Conservation (phyloP, 129 eudicot genomes). For the Chrysanthemum makinoi region DNA sequence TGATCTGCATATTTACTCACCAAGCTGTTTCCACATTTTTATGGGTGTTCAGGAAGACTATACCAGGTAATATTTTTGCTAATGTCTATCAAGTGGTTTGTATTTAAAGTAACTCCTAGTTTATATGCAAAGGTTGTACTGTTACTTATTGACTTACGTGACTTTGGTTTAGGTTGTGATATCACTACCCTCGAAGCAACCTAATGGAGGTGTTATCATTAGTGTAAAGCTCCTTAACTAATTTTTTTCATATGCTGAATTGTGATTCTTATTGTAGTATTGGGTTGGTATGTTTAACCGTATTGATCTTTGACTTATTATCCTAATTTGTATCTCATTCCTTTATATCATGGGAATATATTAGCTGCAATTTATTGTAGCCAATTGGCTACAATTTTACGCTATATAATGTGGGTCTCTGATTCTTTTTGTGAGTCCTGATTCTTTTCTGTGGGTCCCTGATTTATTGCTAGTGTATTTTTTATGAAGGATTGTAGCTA, state of each 20-base stretch:
- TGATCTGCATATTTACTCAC: constrained; percentile 15
- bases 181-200: constrained; percentile 78
- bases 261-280: background rate
- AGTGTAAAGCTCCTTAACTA: constrained; percentile 36
- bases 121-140: background rate
- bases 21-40: constrained; percentile 16
- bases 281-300: background rate
- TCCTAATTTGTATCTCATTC: background rate
- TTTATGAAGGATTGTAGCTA: no score
- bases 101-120: background rate
- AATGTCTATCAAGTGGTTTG: constrained; percentile 1
- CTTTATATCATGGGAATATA: no score
- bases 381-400: no score
- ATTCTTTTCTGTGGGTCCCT: no score
- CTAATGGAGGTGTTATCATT: constrained; percentile 86
- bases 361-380: no score
- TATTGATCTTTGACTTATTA: background rate
- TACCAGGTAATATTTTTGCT: constrained; percentile 59
- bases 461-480: no score
- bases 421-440: no score
- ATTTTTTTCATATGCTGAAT: background rate
- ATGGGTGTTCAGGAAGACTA: constrained; percentile 50
- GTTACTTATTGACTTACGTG: background rate
- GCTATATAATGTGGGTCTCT: no score
- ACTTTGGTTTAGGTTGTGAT: constrained; percentile 58